Base-by-base conservation (phyloP, 1,284 basidiomycete species). In the Megacollybia platyphylla region DNA sequence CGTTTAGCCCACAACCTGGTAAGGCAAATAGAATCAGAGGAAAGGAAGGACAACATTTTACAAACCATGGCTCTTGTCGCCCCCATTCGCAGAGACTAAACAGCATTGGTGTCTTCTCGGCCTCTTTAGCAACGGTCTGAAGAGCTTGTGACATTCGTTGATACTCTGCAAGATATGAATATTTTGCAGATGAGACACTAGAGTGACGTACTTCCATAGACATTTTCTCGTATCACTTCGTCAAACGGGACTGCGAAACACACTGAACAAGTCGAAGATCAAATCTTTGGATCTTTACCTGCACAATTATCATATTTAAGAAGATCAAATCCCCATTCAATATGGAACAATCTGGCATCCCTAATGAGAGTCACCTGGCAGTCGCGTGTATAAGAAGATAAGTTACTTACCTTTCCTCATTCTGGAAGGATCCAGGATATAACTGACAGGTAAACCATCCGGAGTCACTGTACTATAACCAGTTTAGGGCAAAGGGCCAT, bases 261-360 rank as follows among this genome's bases (percentile, higher is more conserved):
- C 11, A 11, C 30, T 36, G 31, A 38, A 35, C 43, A 15, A 39
- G 4, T 10, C 20, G 20, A 36, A 15, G 15, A 36, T 38, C 13
- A 8, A 26, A 27, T 43, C 41, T 27, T 34, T 17, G n/a, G 7
- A 10, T 18, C 49, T 56, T 51, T 47, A 68, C 68, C 61, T 10
- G 68, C 71, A 48, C 75, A 77, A 44, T 76, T 76, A 49, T 76
- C 73, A 15, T 43, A 76, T 74, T 77, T 77, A 29, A 77, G 57
- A 47, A 71, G 63, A 52, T 77, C 71, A 43, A 77, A 76, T 2
- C 72, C 73, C 75, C 75, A 78, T 24, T 70, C 64, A 44, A 67
- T 46, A 11, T 44, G 63, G 53, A 73, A 75, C 7, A 64, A 54
- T 45, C 66, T 64, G 13, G 60, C 59, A 52, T 76, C 73, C 44